Conservation (phyloP, 2,329 filamentous ascomycete species). For the Neonectria ditissima region DNA sequence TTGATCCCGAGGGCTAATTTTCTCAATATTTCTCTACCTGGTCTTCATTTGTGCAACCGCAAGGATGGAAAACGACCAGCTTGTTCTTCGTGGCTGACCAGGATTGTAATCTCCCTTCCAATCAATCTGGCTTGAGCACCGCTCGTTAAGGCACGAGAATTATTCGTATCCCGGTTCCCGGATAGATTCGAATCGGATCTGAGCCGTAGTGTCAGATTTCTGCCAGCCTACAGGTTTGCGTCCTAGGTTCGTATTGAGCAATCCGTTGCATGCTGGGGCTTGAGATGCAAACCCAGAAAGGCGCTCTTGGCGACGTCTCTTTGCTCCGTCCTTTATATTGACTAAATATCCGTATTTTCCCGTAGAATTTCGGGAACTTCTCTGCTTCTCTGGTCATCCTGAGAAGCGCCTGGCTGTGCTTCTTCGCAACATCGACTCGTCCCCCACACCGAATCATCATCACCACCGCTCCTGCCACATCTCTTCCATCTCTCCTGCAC, state of each 20-base stretch:
- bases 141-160: not conserved
- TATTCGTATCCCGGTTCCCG: not conserved
- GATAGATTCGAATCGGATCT: not conserved
- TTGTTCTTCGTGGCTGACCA: not conserved
- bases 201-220: constrained; percentile 3
- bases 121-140: not conserved
- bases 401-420: not conserved
- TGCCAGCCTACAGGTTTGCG: constrained; percentile 33
- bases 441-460: not conserved
- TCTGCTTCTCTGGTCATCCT: not conserved
- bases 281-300: not conserved
- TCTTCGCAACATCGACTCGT: not conserved
- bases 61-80: not conserved
- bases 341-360: not conserved
- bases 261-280: not conserved
- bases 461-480: constrained; percentile 1
- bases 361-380: not conserved
- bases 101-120: not conserved
- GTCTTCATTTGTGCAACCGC: not conserved
- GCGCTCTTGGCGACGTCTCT: not conserved
- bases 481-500: not conserved
- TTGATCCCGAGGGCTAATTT: not conserved
- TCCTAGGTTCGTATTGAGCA: constrained; percentile 27
- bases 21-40: not conserved
- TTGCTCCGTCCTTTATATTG: constrained; percentile 1